Evolutionary conservation across 352 stramenopile species (phyloP).

Genomic region (Pythium apleroticum): DNA sequence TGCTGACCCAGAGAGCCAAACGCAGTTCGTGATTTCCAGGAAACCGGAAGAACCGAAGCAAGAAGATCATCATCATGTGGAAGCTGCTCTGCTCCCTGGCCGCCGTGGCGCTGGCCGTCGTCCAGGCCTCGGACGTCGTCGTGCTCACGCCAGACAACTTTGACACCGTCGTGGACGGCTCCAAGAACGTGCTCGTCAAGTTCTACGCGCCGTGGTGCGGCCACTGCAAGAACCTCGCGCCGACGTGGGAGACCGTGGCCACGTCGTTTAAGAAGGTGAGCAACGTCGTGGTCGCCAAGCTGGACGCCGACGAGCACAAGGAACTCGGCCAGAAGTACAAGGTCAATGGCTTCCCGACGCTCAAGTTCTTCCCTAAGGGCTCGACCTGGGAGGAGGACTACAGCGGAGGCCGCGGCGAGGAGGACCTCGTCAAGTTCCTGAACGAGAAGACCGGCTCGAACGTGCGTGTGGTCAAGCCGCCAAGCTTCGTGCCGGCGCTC

Average conservation of each 20-base stretch:
- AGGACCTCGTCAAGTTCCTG: constrained; percentile 78
- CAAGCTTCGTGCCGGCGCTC: constrained; percentile 65
- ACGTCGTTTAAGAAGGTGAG: constrained; percentile 84
- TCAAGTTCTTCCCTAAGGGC: constrained; percentile 90
- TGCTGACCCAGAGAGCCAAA: neutral
- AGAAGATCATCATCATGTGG: constrained; percentile 39
- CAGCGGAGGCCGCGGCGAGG: constrained; percentile 77
- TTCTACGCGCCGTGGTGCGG: constrained; percentile 56
- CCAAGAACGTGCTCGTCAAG: constrained; percentile 76
- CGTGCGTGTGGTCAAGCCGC: constrained; percentile 67
- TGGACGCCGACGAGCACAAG: constrained; percentile 90
- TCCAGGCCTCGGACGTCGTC: constrained; percentile 66
- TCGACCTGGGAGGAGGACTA: constrained; percentile 85
- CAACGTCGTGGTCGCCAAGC: constrained; percentile 83
- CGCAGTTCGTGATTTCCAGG: constrained; percentile 30
- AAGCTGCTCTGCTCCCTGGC: constrained; percentile 53
- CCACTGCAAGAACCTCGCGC: constrained; percentile 71
- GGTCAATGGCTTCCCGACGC: constrained; percentile 91
- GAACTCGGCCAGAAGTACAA: constrained; percentile 81
- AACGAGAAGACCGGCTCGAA: constrained; percentile 77
- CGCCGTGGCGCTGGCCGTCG: constrained; percentile 46
- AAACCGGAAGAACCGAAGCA: constrained; percentile 14
- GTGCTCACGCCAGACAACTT: constrained; percentile 86
- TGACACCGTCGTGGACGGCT: constrained; percentile 76
- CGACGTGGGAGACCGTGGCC: constrained; percentile 84